Percentiles rank a stretch among this genome's conserved stretches.
Conservation (phyloP, 2,329 filamentous ascomycete species). For the Myriangium duriaei region DNA sequence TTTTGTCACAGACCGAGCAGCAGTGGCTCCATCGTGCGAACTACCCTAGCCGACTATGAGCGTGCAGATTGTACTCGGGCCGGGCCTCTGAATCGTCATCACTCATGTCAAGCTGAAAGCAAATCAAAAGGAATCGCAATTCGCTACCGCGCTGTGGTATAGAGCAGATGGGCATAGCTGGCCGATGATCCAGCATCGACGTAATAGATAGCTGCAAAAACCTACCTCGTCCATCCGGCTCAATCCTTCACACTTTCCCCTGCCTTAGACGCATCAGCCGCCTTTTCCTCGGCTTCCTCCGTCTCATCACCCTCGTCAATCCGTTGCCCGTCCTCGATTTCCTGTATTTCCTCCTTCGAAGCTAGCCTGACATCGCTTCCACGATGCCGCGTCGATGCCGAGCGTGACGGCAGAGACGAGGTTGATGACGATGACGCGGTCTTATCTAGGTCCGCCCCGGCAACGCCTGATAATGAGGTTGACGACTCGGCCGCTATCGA, state of each 20-base stretch:
- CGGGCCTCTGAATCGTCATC: too few relatives aligned
- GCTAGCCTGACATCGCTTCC: conserved; percentile 17
- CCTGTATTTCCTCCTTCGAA: conserved; percentile 21
- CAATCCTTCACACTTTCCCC: conserved; percentile 27
- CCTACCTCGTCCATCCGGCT: too few relatives aligned
- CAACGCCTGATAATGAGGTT: conserved; percentile 6
- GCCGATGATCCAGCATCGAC: too few relatives aligned
- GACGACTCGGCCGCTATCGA: background rate
- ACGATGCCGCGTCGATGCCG: conserved; percentile 13
- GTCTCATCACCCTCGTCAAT: conserved; percentile 16
- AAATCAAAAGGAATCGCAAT: too few relatives aligned
- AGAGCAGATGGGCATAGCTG: too few relatives aligned
- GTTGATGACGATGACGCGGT: conserved; percentile 10
- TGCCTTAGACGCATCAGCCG: conserved; percentile 20
- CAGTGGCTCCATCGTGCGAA: too few relatives aligned
- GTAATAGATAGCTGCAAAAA: too few relatives aligned
- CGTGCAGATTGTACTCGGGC: too few relatives aligned
- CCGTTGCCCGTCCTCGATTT: conserved; percentile 19
- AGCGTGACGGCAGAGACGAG: conserved; percentile 5
- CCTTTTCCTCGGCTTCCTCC: conserved; percentile 15
- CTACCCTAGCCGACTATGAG: too few relatives aligned
- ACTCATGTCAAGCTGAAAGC: too few relatives aligned
- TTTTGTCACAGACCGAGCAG: too few relatives aligned
- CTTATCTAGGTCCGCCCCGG: conserved; percentile 2
- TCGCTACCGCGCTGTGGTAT: too few relatives aligned